A percentile compares a stretch with the other conserved stretches of the same genome.
These are phyloP conservation scores for Claviceps sp. DNA, from an alignment of 2,329 filamentous ascomycete species.

Conservation along the genomic window DNA sequence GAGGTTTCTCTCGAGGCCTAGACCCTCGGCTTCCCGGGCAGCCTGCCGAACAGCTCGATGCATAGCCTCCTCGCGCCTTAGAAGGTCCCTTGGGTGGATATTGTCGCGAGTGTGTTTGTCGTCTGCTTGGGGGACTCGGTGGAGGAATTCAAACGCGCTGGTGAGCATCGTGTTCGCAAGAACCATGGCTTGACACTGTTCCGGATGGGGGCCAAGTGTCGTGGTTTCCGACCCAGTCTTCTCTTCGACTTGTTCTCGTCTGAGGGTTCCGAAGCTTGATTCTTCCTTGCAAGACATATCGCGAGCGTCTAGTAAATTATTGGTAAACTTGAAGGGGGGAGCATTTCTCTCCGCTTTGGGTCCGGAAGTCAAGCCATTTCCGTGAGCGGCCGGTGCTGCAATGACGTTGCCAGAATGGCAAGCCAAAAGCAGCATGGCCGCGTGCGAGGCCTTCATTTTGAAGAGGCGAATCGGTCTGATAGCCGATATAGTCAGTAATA, in stretches of 20 bases:
- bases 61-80: neutral
- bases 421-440: slow-evolving; percentile 2
- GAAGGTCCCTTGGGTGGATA: neutral
- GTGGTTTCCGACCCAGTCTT: neutral
- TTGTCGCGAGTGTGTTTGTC: neutral
- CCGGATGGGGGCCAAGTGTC: neutral
- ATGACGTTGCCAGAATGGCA: slow-evolving; percentile 1
- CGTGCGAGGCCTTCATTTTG: slow-evolving; percentile 2
- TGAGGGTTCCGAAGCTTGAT: neutral
- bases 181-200: neutral
- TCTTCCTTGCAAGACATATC: neutral
- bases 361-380: neutral
- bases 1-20: neutral
- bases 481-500: neutral
- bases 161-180: neutral
- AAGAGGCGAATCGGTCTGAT: neutral
- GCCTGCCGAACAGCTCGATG: neutral
- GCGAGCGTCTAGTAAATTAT: neutral
- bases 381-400: neutral
- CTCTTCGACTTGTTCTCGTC: neutral
- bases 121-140: neutral
- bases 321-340: neutral
- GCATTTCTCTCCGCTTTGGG: neutral
- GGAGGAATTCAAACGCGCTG: neutral
- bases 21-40: neutral